phyloP scores from a whole-genome alignment of 129 eudicot species.

The Saposhnikovia divaricata region DNA sequence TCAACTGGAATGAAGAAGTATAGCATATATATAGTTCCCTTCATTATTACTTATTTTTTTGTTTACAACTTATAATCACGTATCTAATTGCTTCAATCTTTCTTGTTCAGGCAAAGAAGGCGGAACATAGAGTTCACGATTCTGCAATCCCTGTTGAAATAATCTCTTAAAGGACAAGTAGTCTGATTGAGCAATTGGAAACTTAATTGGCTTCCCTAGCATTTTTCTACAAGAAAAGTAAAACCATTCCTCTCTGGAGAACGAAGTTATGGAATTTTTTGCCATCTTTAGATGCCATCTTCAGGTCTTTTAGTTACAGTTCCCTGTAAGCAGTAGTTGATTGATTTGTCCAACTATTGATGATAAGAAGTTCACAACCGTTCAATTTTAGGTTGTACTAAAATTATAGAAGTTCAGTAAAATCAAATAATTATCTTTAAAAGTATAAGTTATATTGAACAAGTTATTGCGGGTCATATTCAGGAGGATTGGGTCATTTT shows the following conservation, averaged over 20 bases:
- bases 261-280: background rate
- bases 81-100: background rate
- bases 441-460: no score
- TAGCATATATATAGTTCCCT: background rate
- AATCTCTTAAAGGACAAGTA: constrained; percentile 21
- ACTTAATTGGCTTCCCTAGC: no score
- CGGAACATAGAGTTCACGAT: constrained; percentile 50
- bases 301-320: background rate
- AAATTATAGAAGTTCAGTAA: no score
- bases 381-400: no score
- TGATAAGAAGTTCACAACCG: no score
- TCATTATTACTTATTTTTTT: background rate
- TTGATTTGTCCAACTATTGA: no score
- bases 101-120: constrained; percentile 51
- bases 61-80: background rate
- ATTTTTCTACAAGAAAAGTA: background rate
- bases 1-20: constrained; percentile 64
- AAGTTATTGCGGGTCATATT: no score
- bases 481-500: no score
- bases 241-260: background rate
- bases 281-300: background rate
- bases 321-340: background rate
- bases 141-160: constrained; percentile 40
- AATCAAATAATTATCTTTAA: no score
- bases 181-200: background rate